Evolutionary conservation across 768 basidiomycete genomes (phyloP).

Genomic region (Suillus paluster): DNA sequence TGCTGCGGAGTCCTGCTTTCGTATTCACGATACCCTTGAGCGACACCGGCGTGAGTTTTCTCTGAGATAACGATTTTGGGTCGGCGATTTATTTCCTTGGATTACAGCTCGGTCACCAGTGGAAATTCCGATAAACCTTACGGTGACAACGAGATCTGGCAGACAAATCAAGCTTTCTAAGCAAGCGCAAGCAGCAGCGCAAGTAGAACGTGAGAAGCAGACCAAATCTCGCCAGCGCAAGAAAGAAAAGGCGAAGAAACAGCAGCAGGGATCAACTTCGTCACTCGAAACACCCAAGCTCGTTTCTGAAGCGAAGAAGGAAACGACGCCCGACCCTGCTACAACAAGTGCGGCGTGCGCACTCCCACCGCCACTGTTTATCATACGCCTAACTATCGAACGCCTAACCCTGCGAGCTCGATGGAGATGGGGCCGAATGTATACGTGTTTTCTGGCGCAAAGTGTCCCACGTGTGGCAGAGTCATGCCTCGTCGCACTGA

Average conservation of each 20-base stretch:
- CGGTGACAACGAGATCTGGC: conserved; percentile 26
- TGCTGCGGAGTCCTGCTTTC: conserved; percentile 28
- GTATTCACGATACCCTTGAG: conserved; percentile 21
- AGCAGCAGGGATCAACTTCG: background rate
- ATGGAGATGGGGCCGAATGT: background rate
- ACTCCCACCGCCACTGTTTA: conserved; percentile 8
- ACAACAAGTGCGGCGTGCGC: background rate
- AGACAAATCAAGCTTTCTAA: conserved; percentile 25
- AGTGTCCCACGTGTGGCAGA: conserved; percentile 9
- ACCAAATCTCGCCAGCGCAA: background rate
- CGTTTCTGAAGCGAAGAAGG: background rate
- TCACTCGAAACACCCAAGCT: background rate
- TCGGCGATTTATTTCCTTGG: conserved; percentile 10
- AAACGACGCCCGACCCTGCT: conserved; percentile 7
- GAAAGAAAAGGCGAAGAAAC: conserved; percentile 13
- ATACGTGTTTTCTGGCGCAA: background rate
- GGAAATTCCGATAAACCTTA: conserved; percentile 10
- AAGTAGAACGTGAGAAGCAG: conserved; percentile 6
- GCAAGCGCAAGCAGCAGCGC: conserved; percentile 20
- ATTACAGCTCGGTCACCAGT: conserved; percentile 16
- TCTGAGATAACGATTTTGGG: background rate
- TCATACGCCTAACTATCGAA: conserved; percentile 11
- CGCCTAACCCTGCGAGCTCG: conserved; percentile 3
- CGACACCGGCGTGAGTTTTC: conserved; percentile 19
- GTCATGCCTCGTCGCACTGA: conserved; percentile 1